Conservation (phyloP, 2,329 filamentous ascomycete species). For the Daldinia sp. region DNA sequence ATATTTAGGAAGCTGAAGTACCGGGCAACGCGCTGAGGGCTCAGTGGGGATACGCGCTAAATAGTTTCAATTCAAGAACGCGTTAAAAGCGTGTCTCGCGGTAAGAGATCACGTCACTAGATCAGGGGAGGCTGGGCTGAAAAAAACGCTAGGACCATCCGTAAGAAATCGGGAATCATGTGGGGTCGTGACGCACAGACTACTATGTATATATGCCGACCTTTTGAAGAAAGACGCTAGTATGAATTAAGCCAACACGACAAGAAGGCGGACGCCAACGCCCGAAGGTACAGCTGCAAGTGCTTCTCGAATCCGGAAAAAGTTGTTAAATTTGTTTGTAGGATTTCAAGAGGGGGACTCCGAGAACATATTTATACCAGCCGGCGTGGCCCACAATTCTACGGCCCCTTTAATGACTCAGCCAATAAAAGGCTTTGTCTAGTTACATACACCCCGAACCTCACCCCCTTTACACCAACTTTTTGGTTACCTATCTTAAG, state of each 20-base stretch:
- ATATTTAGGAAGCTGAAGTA: conserved; percentile 42
- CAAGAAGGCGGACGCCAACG: conserved; percentile 32
- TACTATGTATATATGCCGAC: conserved; percentile 23
- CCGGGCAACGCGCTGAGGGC: conserved; percentile 37
- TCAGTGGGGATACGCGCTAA: conserved; percentile 43
- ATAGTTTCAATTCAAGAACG: conserved; percentile 35
- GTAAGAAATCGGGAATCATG: not conserved
- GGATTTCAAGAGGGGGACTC: conserved; percentile 29
- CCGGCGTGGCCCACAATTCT: conserved; percentile 26
- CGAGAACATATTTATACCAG: conserved; percentile 49
- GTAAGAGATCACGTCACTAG: conserved; percentile 37
- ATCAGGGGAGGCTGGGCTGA: conserved; percentile 14
- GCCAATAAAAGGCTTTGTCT: conserved; percentile 13
- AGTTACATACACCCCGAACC: too few relatives aligned
- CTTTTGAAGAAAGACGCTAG: conserved; percentile 31
- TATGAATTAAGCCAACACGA: conserved; percentile 32
- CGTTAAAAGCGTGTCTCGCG: conserved; percentile 18
- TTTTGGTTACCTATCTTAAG: not conserved
- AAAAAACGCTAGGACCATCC: conserved; percentile 19
- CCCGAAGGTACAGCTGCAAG: conserved; percentile 28
- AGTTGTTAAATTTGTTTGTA: conserved; percentile 20
- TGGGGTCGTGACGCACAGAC: conserved; percentile 23
- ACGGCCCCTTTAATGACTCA: conserved; percentile 28
- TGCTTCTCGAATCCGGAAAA: conserved; percentile 32
- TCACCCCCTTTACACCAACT: not conserved